Evolutionary conservation across 1,139 yeast genomes (phyloP).

Genomic region (Scheffersomyces lignicola): DNA sequence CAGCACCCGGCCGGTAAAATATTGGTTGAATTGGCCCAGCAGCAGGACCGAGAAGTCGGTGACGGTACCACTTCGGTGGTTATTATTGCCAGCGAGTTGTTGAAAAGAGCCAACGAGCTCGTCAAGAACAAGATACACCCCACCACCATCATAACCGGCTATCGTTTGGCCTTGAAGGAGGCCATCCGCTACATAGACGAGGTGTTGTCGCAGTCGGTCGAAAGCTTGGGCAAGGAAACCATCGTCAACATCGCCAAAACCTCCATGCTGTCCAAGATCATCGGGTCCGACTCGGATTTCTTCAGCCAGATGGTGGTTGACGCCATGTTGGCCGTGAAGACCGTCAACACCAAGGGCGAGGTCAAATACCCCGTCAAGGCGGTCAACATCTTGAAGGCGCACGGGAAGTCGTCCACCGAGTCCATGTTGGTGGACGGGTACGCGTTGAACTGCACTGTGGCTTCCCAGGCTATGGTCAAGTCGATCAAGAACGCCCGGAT

Average conservation of each 20-base stretch:
- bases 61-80: constrained; percentile 98
- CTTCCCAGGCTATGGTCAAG: constrained; percentile 95
- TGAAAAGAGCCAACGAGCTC: constrained; percentile 90
- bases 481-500: constrained; percentile 73
- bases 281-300: constrained; percentile 93
- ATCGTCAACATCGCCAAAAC: constrained; percentile 89
- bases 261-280: constrained; percentile 94
- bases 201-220: constrained; percentile 80
- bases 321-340: constrained; percentile 93
- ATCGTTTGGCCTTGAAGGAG: constrained; percentile 89
- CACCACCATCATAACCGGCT: constrained; percentile 95
- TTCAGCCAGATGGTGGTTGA: constrained; percentile 91
- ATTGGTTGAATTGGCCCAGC: constrained; percentile 95
- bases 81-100: constrained; percentile 87
- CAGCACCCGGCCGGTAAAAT: constrained; percentile 99
- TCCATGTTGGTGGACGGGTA: constrained; percentile 88
- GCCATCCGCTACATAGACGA: constrained; percentile 87
- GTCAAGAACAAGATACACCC: constrained; percentile 96
- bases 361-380: constrained; percentile 95
- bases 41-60: constrained; percentile 98
- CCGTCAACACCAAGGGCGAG: constrained; percentile 86
- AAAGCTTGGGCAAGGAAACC: constrained; percentile 79
- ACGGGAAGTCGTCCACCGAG: constrained; percentile 90
- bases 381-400: constrained; percentile 92
- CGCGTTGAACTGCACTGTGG: constrained; percentile 95